Base-by-base conservation (phyloP, 768 basidiomycete species). In the Termitomyces sp. region DNA sequence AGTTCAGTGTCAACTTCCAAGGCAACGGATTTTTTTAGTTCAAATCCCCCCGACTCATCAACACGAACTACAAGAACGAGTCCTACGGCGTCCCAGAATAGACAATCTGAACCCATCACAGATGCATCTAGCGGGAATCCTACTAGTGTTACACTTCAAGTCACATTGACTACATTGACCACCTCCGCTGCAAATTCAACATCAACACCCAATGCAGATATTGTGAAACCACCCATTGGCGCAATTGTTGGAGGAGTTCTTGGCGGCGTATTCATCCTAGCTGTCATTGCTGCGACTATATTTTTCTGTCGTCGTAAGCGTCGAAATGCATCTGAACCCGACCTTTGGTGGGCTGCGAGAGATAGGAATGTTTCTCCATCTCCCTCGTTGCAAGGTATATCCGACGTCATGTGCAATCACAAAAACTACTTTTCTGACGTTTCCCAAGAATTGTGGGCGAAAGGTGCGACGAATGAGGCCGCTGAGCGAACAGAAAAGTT, bases 191-290 rank as follows among this genome's bases (percentile, higher is more conserved):
- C 2, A 18, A 26, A 9, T 36, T 26, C 49, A 37, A 26, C 49
- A 5, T n/a, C 24, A 24, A 10, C 22, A 22, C 1, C 20, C 36
- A 18, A 10, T 18, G 36, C 36, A 50, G 22, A 1, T 24, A n/a
- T n/a, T n/a, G n/a, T n/a, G 12, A 26, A 54, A 36, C 18, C 1
- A 30, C 30, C 44, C 10, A 42, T 34, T 36, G 60, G 56, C 20
- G 33, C 52, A 33, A 61, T 61, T 20, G 47, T 57, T 3, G 60
- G 60, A 22, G 60, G 60, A 2, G 26, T 51, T 39, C 32, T 61
- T 10, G 60, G 60, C 4, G 30, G 52, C 14, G 1, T 61, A 13
- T 37, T 48, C 20, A 40, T 30, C 7, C 32, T 57, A 10, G 22
- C 22, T 16, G 27, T 54, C 18, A 20, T 61, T 44, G 30, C 16